These are phyloP conservation scores for Aspergillus aculeatinus DNA, from an alignment of 2,329 filamentous ascomycete species.

Conservation along the genomic window DNA sequence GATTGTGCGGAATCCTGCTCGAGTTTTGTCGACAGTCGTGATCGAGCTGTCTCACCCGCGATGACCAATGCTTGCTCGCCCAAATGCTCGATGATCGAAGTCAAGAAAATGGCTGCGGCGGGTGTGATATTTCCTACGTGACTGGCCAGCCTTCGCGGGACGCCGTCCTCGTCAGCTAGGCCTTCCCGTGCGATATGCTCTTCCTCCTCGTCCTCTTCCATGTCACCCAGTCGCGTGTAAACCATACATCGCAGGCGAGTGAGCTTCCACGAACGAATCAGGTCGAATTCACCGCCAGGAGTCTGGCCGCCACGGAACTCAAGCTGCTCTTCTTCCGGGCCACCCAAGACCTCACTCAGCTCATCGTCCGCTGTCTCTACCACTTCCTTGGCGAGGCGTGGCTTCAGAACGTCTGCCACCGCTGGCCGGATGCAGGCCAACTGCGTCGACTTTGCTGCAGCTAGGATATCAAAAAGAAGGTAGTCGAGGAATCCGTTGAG, in stretches of 20 bases:
- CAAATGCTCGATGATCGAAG: constrained; percentile 89
- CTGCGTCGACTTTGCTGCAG: constrained; percentile 72
- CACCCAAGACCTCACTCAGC: constrained; percentile 81
- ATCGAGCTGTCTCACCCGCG: constrained; percentile 75
- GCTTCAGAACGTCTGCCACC: constrained; percentile 82
- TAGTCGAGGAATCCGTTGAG: constrained; percentile 94
- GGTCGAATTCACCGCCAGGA: constrained; percentile 69
- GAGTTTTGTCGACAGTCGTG: constrained; percentile 31
- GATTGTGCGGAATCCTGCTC: constrained; percentile 59
- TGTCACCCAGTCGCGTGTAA: constrained; percentile 90
- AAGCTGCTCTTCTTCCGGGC: constrained; percentile 71
- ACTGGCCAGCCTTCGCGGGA: constrained; percentile 57
- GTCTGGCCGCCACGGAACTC: constrained; percentile 55
- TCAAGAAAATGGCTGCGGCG: constrained; percentile 91
- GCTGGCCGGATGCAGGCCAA: constrained; percentile 75
- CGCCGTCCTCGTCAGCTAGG: constrained; percentile 57
- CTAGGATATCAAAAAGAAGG: constrained; percentile 86
- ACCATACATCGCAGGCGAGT: constrained; percentile 95
- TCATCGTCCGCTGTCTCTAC: constrained; percentile 82
- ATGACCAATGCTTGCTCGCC: constrained; percentile 88
- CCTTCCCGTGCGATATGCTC: constrained; percentile 79
- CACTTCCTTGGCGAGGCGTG: constrained; percentile 81
- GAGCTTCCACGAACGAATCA: constrained; percentile 92
- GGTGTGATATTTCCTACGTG: constrained; percentile 72
- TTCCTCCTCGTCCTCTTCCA: constrained; percentile 98